A percentile compares a stretch with the other conserved stretches of the same genome.
These are phyloP conservation scores for Pseudonitzschia multiseries DNA, from an alignment of 108 stramenopile genomes.

Conservation along the genomic window DNA sequence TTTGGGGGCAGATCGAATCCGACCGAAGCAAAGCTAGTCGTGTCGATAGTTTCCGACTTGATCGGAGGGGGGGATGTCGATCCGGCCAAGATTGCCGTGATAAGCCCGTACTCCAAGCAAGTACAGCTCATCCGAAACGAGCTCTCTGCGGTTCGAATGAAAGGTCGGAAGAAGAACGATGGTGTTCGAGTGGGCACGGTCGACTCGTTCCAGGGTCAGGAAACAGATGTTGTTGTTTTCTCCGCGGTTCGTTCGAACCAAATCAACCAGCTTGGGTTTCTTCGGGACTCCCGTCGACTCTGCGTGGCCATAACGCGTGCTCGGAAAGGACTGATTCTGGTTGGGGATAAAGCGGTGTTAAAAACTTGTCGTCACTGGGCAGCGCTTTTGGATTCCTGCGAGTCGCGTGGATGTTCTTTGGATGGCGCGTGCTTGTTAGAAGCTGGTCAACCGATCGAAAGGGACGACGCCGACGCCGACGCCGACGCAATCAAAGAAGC, in stretches of 20 bases:
- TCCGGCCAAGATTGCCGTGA: constrained; percentile 47
- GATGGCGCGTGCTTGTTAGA: background rate
- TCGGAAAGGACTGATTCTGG: constrained; percentile 57
- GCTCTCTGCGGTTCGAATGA: background rate
- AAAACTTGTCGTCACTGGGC: constrained; percentile 58
- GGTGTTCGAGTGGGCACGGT: constrained; percentile 59
- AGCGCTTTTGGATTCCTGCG: constrained; percentile 52
- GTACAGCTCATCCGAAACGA: constrained; percentile 44
- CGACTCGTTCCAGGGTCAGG: constrained; percentile 79
- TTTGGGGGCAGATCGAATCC: constrained; percentile 60
- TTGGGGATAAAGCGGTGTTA: constrained; percentile 50
- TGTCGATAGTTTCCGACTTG: constrained; percentile 42
- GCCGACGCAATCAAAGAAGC: background rate
- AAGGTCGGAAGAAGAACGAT: background rate
- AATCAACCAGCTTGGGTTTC: constrained; percentile 70
- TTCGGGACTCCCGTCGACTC: constrained; percentile 73
- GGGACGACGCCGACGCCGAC: background rate
- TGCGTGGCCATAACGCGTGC: constrained; percentile 90
- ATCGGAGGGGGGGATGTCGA: constrained; percentile 40
- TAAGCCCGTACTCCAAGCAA: constrained; percentile 67
- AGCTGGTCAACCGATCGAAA: background rate
- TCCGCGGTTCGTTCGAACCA: constrained; percentile 60
- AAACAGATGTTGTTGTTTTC: constrained; percentile 68
- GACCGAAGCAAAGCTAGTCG: constrained; percentile 48
- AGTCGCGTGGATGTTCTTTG: background rate